A percentile compares a stretch with the other conserved stretches of the same genome.
These are phyloP conservation scores for Gamarada debralockiae DNA, from an alignment of 495 filamentous ascomycete genomes.

Conservation along the genomic window DNA sequence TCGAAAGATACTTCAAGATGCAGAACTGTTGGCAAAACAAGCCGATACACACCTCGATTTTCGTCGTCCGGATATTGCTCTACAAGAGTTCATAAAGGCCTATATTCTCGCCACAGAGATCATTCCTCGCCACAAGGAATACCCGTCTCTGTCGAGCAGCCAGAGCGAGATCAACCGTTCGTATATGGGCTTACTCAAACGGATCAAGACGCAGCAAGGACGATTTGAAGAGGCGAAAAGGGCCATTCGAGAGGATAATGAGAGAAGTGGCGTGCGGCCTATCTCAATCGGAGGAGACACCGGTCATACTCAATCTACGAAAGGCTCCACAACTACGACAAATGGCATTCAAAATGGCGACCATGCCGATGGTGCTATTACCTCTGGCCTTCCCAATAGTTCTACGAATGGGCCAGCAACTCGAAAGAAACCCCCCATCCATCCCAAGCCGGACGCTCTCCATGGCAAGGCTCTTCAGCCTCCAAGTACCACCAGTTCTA, in stretches of 20 bases:
- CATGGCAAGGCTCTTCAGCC: constrained; percentile 46
- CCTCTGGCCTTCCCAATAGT: not conserved
- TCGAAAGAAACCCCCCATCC: constrained; percentile 45
- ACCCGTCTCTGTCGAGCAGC: constrained; percentile 43
- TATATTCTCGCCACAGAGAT: constrained; percentile 70
- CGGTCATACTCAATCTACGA: constrained; percentile 5
- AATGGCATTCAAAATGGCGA: not conserved
- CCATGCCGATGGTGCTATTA: not conserved
- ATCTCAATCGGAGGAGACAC: constrained; percentile 4
- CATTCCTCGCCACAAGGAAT: constrained; percentile 70
- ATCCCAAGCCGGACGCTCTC: constrained; percentile 59
- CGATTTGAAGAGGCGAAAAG: constrained; percentile 59
- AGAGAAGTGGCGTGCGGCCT: constrained; percentile 42
- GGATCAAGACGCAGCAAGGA: constrained; percentile 35
- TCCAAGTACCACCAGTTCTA: constrained; percentile 4
- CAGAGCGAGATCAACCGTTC: constrained; percentile 40
- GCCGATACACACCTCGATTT: constrained; percentile 50
- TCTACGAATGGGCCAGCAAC: not conserved
- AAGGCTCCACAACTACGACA: not conserved
- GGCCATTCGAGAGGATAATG: constrained; percentile 65
- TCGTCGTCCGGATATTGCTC: constrained; percentile 43
- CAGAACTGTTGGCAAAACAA: constrained; percentile 44
- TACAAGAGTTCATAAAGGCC: constrained; percentile 73
- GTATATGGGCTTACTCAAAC: constrained; percentile 46
- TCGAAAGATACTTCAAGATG: constrained; percentile 43